A percentile compares a stretch with the other conserved stretches of the same genome.
phyloP scores from a whole-genome alignment of 2,329 filamentous ascomycete genomes.

The Fusarium mangiferae region DNA sequence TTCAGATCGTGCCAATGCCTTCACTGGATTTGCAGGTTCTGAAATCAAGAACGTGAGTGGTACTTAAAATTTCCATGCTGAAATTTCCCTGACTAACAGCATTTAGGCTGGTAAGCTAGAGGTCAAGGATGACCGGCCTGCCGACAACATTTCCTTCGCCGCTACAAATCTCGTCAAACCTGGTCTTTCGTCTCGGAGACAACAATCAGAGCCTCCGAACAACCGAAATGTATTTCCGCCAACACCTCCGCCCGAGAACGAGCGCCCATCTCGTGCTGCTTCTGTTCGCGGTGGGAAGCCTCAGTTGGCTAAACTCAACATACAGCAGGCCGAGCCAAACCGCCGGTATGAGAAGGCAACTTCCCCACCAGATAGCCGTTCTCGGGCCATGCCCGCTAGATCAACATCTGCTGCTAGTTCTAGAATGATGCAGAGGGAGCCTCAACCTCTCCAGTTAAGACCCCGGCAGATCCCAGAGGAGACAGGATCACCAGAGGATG shows the following conservation, averaged over 20 bases:
- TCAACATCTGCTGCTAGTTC: conserved; percentile 59
- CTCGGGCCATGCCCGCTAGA: conserved; percentile 49
- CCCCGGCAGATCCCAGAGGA: conserved; percentile 58
- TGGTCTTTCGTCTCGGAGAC: conserved; percentile 80
- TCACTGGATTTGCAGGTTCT: conserved; percentile 82
- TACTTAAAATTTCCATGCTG: neutral
- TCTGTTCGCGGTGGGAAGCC: conserved; percentile 72
- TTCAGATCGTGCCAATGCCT: conserved; percentile 81
- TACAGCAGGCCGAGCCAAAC: conserved; percentile 62
- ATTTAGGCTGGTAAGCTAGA: conserved; percentile 60
- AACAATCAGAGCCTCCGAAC: conserved; percentile 85
- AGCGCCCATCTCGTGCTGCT: conserved; percentile 70
- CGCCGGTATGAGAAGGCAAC: conserved; percentile 66
- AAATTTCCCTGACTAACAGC: conserved; percentile 21
- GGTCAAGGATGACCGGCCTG: conserved; percentile 80
- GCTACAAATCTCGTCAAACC: conserved; percentile 94
- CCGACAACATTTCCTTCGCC: conserved; percentile 88
- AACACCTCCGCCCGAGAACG: conserved; percentile 95
- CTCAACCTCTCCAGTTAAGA: conserved; percentile 44
- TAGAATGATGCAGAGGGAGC: conserved; percentile 55
- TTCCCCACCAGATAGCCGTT: conserved; percentile 54
- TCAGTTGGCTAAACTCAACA: conserved; percentile 71
- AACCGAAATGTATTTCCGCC: conserved; percentile 89
- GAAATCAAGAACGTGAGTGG: conserved; percentile 77
- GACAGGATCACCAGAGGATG: conserved; percentile 72